A percentile compares a stretch with the other conserved stretches of the same genome.
These are phyloP conservation scores for Meira nashicola DNA, from an alignment of 1,284 basidiomycete genomes.

Conservation along the genomic window DNA sequence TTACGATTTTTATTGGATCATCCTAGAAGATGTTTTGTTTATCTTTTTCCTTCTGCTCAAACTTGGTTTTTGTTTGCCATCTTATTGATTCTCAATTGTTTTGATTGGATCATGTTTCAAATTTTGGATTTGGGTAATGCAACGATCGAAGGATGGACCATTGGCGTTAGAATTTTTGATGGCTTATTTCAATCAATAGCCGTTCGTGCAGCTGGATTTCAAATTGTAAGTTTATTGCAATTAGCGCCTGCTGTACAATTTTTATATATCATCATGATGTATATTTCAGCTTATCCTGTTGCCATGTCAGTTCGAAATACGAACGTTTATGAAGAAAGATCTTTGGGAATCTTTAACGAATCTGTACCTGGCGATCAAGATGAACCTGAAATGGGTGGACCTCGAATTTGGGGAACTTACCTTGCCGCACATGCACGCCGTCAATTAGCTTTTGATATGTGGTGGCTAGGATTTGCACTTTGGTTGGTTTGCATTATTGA, in stretches of 20 bases:
- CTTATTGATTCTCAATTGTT: conserved; percentile 66
- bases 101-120: conserved; percentile 83
- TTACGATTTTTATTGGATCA: conserved; percentile 89
- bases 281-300: conserved; percentile 56
- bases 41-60: conserved; percentile 83
- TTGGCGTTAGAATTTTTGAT: conserved; percentile 56
- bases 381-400: conserved; percentile 9
- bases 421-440: conserved; percentile 72
- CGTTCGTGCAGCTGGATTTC: conserved; percentile 83
- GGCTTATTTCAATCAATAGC: conserved; percentile 58
- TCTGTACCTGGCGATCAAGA: conserved; percentile 17
- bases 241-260: conserved; percentile 80
- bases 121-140: conserved; percentile 80
- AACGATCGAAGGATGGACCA: conserved; percentile 66
- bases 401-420: conserved; percentile 69
- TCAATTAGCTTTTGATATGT: conserved; percentile 70
- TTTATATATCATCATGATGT: conserved; percentile 69
- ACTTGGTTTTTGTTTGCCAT: conserved; percentile 79
- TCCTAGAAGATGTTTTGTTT: conserved; percentile 87
- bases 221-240: conserved; percentile 65
- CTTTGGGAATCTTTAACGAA: conserved; percentile 39
- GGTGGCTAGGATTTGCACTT: conserved; percentile 51
- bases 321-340: conserved; percentile 88
- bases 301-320: conserved; percentile 82
- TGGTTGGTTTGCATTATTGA: conserved; percentile 53